Evolutionary conservation across 2,329 filamentous ascomycete species (phyloP).

Genomic region (Amesomyces nigricolor): DNA sequence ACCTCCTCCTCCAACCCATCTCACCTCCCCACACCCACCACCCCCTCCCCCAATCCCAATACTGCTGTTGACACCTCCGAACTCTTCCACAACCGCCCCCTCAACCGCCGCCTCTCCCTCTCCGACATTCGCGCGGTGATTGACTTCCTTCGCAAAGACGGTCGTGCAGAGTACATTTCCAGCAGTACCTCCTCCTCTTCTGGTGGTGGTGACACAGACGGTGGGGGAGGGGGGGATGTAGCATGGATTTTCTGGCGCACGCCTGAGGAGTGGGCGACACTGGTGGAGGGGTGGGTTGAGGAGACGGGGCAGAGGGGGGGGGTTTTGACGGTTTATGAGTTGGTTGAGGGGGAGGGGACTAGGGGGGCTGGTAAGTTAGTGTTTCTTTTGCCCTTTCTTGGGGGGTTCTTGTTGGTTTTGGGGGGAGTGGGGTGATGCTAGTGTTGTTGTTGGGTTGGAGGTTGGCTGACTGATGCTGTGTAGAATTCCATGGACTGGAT

Average conservation of each 20-base stretch:
- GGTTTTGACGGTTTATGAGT: conserved; percentile 88
- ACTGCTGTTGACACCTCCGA: conserved; percentile 29
- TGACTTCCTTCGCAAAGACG: conserved; percentile 54
- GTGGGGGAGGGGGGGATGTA: conserved; percentile 35
- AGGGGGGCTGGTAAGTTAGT: conserved; percentile 53
- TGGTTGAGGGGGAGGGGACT: conserved; percentile 80
- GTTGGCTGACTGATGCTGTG: conserved; percentile 17
- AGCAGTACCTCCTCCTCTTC: background rate
- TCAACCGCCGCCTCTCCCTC: conserved; percentile 46
- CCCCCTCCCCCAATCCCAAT: conserved; percentile 29
- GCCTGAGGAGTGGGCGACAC: conserved; percentile 82
- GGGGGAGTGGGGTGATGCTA: background rate
- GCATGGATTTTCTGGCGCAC: conserved; percentile 80
- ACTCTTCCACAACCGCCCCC: conserved; percentile 53
- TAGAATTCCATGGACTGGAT: conserved; percentile 87
- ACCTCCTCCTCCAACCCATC: conserved; percentile 29
- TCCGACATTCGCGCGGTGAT: conserved; percentile 54
- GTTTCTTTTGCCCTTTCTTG: background rate
- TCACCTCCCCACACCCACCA: conserved; percentile 34
- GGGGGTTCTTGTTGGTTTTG: background rate
- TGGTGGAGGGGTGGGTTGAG: conserved; percentile 77
- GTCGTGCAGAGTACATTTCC: conserved; percentile 57
- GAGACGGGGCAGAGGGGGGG: conserved; percentile 81
- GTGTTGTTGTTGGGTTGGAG: conserved; percentile 22
- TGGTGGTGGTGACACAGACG: background rate